Percentiles rank a stretch among this genome's conserved stretches.
phyloP scores from a whole-genome alignment of 164 flowering plant species.

The Euptelea pleiosperma region DNA sequence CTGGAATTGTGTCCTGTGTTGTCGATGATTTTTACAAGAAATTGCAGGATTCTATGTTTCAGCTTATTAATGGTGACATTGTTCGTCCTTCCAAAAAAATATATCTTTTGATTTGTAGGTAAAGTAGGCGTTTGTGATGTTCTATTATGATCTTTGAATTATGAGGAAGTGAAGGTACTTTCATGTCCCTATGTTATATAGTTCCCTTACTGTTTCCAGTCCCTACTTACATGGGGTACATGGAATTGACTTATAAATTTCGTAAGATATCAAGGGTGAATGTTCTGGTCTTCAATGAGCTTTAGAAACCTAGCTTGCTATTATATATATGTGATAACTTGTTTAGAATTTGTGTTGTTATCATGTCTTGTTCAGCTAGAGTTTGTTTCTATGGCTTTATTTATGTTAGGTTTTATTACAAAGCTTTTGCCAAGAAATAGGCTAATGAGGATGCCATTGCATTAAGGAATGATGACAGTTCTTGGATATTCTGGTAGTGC shows the following conservation, averaged over 20 bases:
- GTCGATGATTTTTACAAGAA: conserved; percentile 25
- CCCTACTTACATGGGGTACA: conserved; percentile 22
- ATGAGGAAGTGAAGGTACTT: conserved; percentile 93
- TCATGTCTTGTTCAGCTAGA: too few relatives aligned
- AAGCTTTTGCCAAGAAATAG: too few relatives aligned
- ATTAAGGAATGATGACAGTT: too few relatives aligned
- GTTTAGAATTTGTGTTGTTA: too few relatives aligned
- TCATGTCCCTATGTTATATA: conserved; percentile 57
- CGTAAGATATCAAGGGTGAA: neutral
- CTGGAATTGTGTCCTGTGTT: conserved; percentile 21
- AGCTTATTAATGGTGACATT: conserved; percentile 55
- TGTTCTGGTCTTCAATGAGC: conserved; percentile 2
- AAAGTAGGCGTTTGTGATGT: conserved; percentile 74
- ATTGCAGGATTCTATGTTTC: conserved; percentile 38
- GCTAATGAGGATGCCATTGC: too few relatives aligned
- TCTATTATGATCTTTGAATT: conserved; percentile 94
- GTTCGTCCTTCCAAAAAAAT: conserved; percentile 81
- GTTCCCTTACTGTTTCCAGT: conserved; percentile 24
- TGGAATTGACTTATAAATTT: conserved; percentile 9
- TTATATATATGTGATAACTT: neutral
- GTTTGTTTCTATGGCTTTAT: too few relatives aligned
- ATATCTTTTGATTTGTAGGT: conserved; percentile 97
- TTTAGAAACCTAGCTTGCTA: neutral
- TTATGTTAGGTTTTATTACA: too few relatives aligned
- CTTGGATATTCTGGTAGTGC: too few relatives aligned